Conservation (phyloP, 306 rosid genomes). For the Fragaria iinumae region DNA sequence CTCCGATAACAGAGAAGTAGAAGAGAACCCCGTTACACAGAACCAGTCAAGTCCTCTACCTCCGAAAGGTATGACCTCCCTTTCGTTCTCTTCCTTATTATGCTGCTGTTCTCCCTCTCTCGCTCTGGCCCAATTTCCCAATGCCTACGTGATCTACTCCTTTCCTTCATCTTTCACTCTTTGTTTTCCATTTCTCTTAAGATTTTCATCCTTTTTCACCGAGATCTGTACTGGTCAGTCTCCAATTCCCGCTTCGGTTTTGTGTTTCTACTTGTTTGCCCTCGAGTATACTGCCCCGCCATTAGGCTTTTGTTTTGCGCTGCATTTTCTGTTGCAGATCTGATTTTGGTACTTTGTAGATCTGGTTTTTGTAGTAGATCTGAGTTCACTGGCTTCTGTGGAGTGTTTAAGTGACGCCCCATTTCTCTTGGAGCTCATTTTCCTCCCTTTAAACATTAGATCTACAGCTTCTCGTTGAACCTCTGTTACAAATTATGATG, state of each 20-base stretch:
- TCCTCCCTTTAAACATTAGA: background rate
- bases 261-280: background rate
- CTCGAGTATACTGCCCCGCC: background rate
- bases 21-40: slow-evolving; percentile 1
- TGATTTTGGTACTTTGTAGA: slow-evolving; percentile 17
- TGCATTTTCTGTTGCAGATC: slow-evolving; percentile 34
- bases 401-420: background rate
- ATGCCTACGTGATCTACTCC: slow-evolving; percentile 1
- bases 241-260: background rate
- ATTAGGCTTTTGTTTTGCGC: background rate
- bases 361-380: slow-evolving; percentile 38
- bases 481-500: background rate
- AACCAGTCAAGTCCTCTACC: slow-evolving; percentile 28
- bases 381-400: background rate
- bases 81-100: background rate
- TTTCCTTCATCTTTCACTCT: background rate
- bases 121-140: background rate
- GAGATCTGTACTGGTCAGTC: slow-evolving; percentile 37
- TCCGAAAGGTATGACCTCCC: slow-evolving; percentile 31
- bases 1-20: background rate
- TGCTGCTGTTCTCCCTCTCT: background rate
- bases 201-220: background rate
- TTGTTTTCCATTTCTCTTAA: background rate
- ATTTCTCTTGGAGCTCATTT: background rate
- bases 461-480: background rate